A percentile compares a stretch with the other conserved stretches of the same genome.
Conservation (phyloP, 371 early-diverging fungal genomes). For the Mucor velutinosus region DNA sequence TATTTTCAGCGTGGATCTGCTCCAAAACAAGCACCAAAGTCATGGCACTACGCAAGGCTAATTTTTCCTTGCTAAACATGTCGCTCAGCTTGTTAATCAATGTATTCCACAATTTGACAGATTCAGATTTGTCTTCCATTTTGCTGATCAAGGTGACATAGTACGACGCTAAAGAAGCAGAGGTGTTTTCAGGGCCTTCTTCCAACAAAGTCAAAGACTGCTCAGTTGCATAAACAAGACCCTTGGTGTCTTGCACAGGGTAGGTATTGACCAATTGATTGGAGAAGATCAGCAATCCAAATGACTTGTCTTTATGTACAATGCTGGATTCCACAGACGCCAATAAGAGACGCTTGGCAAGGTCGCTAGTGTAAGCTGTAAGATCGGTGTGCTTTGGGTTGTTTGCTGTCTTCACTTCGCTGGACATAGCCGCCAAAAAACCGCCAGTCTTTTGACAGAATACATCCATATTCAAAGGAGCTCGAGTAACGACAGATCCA, state of each 20-base stretch:
- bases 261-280: slow-evolving; percentile 20
- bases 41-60: slow-evolving; percentile 12
- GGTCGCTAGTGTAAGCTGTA: background rate
- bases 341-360: slow-evolving; percentile 27
- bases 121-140: slow-evolving; percentile 2
- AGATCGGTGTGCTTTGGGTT: background rate
- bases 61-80: slow-evolving; percentile 4
- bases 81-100: slow-evolving; percentile 11
- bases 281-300: slow-evolving; percentile 19
- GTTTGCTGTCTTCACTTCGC: slow-evolving; percentile 1
- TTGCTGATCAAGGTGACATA: slow-evolving; percentile 16
- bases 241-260: slow-evolving; percentile 6
- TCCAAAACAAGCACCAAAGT: slow-evolving; percentile 12
- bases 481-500: slow-evolving; percentile 5
- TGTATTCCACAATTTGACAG: slow-evolving; percentile 22
- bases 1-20: slow-evolving; percentile 13
- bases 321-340: slow-evolving; percentile 34
- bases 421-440: slow-evolving; percentile 24
- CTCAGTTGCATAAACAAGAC: slow-evolving; percentile 14
- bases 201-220: slow-evolving; percentile 18
- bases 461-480: slow-evolving; percentile 21
- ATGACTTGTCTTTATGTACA: slow-evolving; percentile 33
- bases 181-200: slow-evolving; percentile 14
- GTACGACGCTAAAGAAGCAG: slow-evolving; percentile 15
- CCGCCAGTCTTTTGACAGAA: slow-evolving; percentile 31